Percentiles rank a stretch among this genome's conserved stretches.
phyloP scores from a whole-genome alignment of 2,329 filamentous ascomycete genomes.

The Fusarium sulawesiense region DNA sequence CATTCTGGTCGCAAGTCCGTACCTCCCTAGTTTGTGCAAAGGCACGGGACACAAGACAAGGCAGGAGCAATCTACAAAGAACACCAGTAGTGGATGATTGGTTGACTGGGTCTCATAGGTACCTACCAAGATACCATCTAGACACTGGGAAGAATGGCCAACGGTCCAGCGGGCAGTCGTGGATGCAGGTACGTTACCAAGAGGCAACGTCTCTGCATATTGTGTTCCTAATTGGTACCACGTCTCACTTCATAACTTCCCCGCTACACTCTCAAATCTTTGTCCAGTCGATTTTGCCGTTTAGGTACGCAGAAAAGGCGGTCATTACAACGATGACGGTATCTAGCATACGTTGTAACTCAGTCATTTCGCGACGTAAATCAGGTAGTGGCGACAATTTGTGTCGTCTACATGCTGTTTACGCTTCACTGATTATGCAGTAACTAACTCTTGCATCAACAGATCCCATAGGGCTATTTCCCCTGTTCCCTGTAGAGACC shows the following conservation, averaged over 20 bases:
- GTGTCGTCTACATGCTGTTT: background rate
- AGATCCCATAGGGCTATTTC: background rate
- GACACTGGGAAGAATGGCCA: background rate
- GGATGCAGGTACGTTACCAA: background rate
- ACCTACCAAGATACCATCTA: too few relatives aligned
- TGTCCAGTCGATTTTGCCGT: background rate
- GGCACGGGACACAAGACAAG: background rate
- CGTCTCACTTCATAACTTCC: conserved; percentile 10
- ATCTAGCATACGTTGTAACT: conserved; percentile 10
- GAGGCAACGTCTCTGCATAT: background rate
- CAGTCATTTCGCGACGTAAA: conserved; percentile 4
- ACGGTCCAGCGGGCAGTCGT: background rate
- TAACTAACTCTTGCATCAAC: background rate
- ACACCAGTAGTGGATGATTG: background rate
- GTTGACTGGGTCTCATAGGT: background rate
- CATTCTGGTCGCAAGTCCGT: background rate
- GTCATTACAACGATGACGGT: conserved; percentile 11
- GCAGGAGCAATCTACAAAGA: background rate
- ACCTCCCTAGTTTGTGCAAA: background rate
- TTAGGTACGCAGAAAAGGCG: conserved; percentile 25
- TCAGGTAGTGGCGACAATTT: background rate
- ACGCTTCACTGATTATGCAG: background rate
- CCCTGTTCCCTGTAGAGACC: conserved; percentile 7
- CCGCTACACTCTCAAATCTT: conserved; percentile 7
- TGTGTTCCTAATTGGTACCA: conserved; percentile 13